A percentile compares a stretch with the other conserved stretches of the same genome.
These are phyloP conservation scores for Geranium incanum DNA, from an alignment of 441 rosid species.

Conservation along the genomic window DNA sequence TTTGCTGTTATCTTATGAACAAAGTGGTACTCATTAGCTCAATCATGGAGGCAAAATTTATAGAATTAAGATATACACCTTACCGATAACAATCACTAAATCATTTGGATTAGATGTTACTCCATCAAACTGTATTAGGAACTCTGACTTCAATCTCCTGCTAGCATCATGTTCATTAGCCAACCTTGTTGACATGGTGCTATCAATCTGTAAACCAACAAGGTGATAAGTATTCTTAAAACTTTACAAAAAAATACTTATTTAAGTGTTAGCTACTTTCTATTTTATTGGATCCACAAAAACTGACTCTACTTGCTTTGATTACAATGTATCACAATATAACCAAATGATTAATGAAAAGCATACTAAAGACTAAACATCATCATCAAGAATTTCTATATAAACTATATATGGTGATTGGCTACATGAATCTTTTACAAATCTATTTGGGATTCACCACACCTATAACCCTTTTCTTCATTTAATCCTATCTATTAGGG, in stretches of 20 bases:
- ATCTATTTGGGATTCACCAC: not conserved
- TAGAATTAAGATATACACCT: constrained; percentile 15
- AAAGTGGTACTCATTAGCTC: not conserved
- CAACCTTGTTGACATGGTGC: constrained; percentile 80
- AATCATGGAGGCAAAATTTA: not conserved
- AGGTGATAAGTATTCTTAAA: constrained; percentile 11
- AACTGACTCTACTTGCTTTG: too few species aligned
- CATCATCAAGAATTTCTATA: not conserved
- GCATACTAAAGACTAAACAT: not conserved
- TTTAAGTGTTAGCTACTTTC: not conserved
- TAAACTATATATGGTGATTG: not conserved
- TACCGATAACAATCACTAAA: constrained; percentile 81
- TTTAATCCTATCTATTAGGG: not conserved
- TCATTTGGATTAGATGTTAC: constrained; percentile 80
- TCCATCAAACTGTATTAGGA: constrained; percentile 87
- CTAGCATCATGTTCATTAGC: constrained; percentile 86
- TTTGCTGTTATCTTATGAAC: not conserved
- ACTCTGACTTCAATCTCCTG: constrained; percentile 86
- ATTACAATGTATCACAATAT: not conserved
- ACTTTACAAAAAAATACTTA: not conserved
- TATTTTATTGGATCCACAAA: too few species aligned
- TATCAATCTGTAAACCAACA: constrained; percentile 58
- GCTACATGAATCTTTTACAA: not conserved
- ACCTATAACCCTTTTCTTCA: not conserved
- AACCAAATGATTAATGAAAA: not conserved